Conservation (phyloP, 208 protist genomes). For the Endotrypanum monterogeii region DNA sequence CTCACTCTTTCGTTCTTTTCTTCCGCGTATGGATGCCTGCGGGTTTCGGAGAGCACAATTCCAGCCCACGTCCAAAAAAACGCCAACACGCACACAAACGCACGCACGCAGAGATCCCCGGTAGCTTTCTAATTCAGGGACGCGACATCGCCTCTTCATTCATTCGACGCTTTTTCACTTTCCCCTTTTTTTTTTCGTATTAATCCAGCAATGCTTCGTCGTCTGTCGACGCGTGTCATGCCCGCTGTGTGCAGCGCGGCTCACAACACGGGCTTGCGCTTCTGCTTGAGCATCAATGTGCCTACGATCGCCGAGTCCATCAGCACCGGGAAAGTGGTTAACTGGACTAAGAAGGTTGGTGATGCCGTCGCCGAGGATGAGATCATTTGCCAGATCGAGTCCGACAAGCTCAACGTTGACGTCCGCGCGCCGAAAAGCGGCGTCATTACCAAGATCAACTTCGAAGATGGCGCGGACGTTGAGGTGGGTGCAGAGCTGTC, state of each 20-base stretch:
- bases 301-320: conserved; percentile 98
- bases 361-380: conserved; percentile 97
- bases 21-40: neutral
- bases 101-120: neutral
- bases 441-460: conserved; percentile 92
- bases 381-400: conserved; percentile 97
- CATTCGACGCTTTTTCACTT: conserved; percentile 5
- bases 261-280: conserved; percentile 66
- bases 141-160: conserved; percentile 7
- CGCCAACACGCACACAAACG: neutral
- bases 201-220: conserved; percentile 63
- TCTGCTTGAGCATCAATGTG: conserved; percentile 92
- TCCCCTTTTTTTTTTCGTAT: conserved; percentile 1
- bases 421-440: conserved; percentile 93
- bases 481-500: conserved; percentile 90
- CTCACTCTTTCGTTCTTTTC: neutral
- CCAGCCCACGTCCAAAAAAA: no score
- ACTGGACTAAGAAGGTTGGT: conserved; percentile 95
- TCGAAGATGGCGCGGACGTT: conserved; percentile 87
- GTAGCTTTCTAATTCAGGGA: neutral
- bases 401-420: conserved; percentile 98
- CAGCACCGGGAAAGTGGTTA: conserved; percentile 95
- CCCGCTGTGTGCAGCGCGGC: conserved; percentile 29
- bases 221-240: conserved; percentile 42
- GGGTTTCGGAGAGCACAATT: no score